Percentiles rank a stretch among this genome's conserved stretches.
Conservation (phyloP, 1,139 yeast species). For the Scheffersomyces segobiensis region DNA sequence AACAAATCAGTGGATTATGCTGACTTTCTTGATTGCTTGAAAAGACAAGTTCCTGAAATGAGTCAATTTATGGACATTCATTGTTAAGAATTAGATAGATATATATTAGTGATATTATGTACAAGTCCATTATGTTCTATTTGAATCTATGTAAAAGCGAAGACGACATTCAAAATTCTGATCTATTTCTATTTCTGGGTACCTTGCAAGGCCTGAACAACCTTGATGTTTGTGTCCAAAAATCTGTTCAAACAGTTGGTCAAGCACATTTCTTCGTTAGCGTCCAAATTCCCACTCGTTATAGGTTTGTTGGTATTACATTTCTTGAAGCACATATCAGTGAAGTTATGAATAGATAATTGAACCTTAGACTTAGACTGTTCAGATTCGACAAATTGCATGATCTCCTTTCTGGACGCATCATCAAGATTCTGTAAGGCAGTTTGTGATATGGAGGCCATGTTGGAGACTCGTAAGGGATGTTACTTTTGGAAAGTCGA, state of each 20-base stretch:
- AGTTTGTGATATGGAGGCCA: slow-evolving; percentile 62
- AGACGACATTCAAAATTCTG: background rate
- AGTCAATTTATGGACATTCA: background rate
- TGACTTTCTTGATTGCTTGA: background rate
- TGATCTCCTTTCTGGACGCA: slow-evolving; percentile 68
- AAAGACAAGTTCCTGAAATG: background rate
- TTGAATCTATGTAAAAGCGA: background rate
- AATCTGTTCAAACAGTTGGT: slow-evolving; percentile 81
- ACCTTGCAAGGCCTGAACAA: slow-evolving; percentile 62
- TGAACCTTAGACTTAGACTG: slow-evolving; percentile 88
- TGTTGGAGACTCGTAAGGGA: slow-evolving; percentile 13
- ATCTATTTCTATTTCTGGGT: slow-evolving; percentile 19
- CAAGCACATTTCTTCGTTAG: slow-evolving; percentile 70
- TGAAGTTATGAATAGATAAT: slow-evolving; percentile 79
- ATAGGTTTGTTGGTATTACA: slow-evolving; percentile 60
- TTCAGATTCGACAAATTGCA: slow-evolving; percentile 77
- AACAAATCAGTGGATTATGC: background rate
- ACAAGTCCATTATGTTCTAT: background rate
- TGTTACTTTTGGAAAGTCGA: background rate
- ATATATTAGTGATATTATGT: background rate
- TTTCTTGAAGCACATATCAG: slow-evolving; percentile 88
- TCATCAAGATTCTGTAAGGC: slow-evolving; percentile 70
- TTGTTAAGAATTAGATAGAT: background rate
- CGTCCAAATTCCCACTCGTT: slow-evolving; percentile 50
- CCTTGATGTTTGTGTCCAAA: slow-evolving; percentile 82